Base-by-base conservation (phyloP, 2,329 filamentous ascomycete species). In the Cladosporium austrohemisphaericum region DNA sequence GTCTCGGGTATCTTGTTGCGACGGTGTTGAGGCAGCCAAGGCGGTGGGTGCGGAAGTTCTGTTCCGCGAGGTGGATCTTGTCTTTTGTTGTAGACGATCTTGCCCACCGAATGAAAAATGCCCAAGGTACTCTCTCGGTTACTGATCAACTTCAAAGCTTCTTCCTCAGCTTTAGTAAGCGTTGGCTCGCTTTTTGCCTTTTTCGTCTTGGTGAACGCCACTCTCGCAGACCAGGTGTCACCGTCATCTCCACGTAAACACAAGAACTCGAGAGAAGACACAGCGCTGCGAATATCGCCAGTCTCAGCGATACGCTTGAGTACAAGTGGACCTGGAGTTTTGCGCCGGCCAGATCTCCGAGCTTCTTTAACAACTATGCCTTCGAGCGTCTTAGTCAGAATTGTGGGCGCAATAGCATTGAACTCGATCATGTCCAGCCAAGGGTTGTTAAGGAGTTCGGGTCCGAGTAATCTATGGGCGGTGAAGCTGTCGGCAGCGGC, bases 61-160 rank as follows among this genome's bases (percentile, higher is more conserved):
- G 52, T 52, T 36, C 63, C 60, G 36, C 66, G 58, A 10, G 75
- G 68, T 3, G 67, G 65, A 22, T 85, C 81, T 18, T 86, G 78
- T 37, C 93, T 80, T 66, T 96, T 98, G 72, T 98, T 98, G 72
- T 97, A 95, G 1, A 97, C 84, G 2, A 98, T 88, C 65, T 93
- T 96, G 3, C 92, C 93, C 10, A 97, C 87, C 0, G 93, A 90
- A 66, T 98, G 93, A 63, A 98, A 98, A 43, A 98, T 89, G 1
- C 92, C 93, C 2, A 98, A 74, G 55, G 85, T 95, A 13, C 87
- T 85, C 70, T 97, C 93, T 49, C 93, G 81, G 61, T 91, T 88
- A 1, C 87, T 89, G 18, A 97, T 80, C 52, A 93, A 73, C 61
- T 89, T 82, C 8, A 97, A 69, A 4, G 83, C 91, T 55, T 94